These are phyloP conservation scores for Coniophora puteana DNA, from an alignment of 1,284 basidiomycete genomes.

Conservation along the genomic window DNA sequence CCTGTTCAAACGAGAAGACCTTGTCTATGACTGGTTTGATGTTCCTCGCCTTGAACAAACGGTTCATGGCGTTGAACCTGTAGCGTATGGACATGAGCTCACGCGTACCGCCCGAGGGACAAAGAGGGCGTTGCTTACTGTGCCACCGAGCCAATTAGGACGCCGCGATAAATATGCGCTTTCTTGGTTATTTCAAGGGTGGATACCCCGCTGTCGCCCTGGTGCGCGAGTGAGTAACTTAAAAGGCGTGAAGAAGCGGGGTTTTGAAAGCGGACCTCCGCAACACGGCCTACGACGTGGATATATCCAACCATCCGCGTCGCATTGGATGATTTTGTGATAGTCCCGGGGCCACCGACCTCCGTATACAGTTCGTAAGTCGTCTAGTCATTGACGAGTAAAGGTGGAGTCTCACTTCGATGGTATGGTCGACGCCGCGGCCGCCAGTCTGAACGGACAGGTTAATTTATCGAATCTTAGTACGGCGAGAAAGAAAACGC, in stretches of 20 bases:
- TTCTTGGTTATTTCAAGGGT: conserved; percentile 25
- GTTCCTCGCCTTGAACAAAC: conserved; percentile 34
- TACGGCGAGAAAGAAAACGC: conserved; percentile 4
- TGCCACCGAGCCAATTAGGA: conserved; percentile 37
- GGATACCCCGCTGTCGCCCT: conserved; percentile 28
- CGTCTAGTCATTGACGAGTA: background rate
- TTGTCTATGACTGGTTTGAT: conserved; percentile 47
- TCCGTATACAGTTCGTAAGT: conserved; percentile 10
- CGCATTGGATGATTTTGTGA: conserved; percentile 40
- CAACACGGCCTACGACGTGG: conserved; percentile 46
- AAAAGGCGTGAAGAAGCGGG: conserved; percentile 8
- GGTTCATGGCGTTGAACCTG: conserved; percentile 45
- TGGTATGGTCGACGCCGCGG: conserved; percentile 52
- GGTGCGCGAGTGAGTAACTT: background rate
- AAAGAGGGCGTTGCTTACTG: conserved; percentile 18
- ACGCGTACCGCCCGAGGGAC: too few relatives aligned
- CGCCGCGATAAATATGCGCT: conserved; percentile 28
- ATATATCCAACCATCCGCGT: conserved; percentile 42
- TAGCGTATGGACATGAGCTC: background rate
- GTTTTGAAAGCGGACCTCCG: conserved; percentile 28
- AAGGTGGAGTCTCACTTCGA: conserved; percentile 40
- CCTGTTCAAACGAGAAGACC: conserved; percentile 47
- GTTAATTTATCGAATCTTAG: background rate
- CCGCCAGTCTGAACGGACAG: conserved; percentile 35
- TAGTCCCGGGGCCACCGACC: conserved; percentile 51